Conservation (phyloP, 768 basidiomycete genomes). For the Psilocybe azurescens region DNA sequence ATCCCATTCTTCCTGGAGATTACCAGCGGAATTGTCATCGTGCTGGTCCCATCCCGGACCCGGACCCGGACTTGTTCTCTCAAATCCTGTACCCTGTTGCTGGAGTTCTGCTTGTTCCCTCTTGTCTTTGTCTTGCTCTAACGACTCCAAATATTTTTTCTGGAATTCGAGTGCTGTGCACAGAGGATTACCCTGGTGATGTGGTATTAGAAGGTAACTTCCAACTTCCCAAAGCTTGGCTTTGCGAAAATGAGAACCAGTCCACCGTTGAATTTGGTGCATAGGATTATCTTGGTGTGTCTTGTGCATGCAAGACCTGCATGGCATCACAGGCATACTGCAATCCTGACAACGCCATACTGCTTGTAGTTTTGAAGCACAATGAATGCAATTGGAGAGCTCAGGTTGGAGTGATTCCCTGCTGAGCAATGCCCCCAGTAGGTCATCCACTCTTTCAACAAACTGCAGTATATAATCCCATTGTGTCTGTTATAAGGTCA, state of each 20-base stretch:
- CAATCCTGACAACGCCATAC: conserved; percentile 15
- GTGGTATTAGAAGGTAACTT: not conserved
- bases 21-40: too few relatives aligned
- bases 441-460: conserved; percentile 2
- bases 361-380: not conserved
- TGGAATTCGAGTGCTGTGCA: not conserved
- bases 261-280: conserved; percentile 8
- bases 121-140: conserved; percentile 41
- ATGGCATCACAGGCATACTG: not conserved
- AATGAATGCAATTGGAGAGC: not conserved
- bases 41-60: too few relatives aligned
- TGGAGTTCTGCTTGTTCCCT: conserved; percentile 36
- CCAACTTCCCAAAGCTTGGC: conserved; percentile 8
- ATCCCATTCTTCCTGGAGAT: too few relatives aligned
- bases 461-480: conserved; percentile 8
- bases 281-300: conserved; percentile 1
- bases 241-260: conserved; percentile 1
- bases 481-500: not conserved
- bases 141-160: conserved; percentile 23
- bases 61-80: too few relatives aligned
- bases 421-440: not conserved
- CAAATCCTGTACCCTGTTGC: too few relatives aligned
- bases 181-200: not conserved
- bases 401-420: not conserved
- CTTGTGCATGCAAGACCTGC: conserved; percentile 3